Percentiles rank a stretch among this genome's conserved stretches.
Conservation (phyloP, 768 basidiomycete genomes). For the Kwoniella botswanensis region DNA sequence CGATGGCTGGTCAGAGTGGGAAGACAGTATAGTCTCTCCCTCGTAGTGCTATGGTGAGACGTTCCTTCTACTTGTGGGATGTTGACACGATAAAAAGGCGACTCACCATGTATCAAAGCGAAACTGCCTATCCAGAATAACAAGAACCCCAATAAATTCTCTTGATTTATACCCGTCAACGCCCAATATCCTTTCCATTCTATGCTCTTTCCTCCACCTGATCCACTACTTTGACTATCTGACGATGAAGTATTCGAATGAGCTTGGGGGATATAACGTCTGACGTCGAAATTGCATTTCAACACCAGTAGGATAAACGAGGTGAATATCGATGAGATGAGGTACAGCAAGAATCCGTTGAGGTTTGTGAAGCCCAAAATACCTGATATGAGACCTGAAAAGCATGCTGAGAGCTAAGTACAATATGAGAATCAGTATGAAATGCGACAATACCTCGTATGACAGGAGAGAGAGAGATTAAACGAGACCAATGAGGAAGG, state of each 20-base stretch:
- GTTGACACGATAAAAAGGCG: background rate
- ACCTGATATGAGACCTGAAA: constrained; percentile 84
- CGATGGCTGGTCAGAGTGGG: too few relatives aligned
- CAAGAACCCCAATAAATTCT: constrained; percentile 87
- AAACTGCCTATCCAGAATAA: constrained; percentile 93
- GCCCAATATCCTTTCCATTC: constrained; percentile 62
- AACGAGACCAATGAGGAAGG: background rate
- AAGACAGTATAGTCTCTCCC: too few relatives aligned
- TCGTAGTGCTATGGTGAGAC: too few relatives aligned
- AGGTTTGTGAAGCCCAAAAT: constrained; percentile 86
- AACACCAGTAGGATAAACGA: constrained; percentile 69
- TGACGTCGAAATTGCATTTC: constrained; percentile 68
- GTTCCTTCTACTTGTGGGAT: background rate
- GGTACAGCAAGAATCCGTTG: constrained; percentile 79
- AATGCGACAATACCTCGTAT: too few relatives aligned
- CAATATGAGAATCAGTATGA: constrained; percentile 61
- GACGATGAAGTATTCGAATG: constrained; percentile 13
- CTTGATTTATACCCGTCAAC: constrained; percentile 81
- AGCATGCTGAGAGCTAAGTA: constrained; percentile 70
- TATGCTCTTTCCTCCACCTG: constrained; percentile 59
- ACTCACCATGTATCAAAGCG: constrained; percentile 60
- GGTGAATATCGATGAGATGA: constrained; percentile 70
- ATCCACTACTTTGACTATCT: background rate
- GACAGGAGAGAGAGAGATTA: too few relatives aligned
- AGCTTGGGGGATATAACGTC: constrained; percentile 47